Evolutionary conservation across 805 yeast species (phyloP).

Genomic region (Yarrowia deformans): DNA sequence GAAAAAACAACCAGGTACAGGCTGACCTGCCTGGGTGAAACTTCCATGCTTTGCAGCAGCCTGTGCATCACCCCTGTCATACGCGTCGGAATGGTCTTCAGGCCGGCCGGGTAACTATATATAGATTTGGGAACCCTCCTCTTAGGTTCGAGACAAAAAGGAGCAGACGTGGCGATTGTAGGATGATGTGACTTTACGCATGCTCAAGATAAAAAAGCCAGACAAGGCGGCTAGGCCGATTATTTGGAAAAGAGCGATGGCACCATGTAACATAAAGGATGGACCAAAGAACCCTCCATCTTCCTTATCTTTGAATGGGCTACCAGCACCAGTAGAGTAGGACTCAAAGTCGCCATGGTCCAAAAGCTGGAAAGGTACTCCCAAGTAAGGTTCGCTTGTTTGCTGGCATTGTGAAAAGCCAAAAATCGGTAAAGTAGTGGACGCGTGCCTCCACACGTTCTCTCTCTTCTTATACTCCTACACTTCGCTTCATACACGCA

Average conservation of each 20-base stretch:
- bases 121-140: not conserved
- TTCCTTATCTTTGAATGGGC: not conserved
- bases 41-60: conserved; percentile 19
- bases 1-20: not conserved
- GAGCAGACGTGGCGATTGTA: conserved; percentile 28
- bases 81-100: conserved; percentile 7
- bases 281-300: too few relatives aligned
- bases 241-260: too few relatives aligned
- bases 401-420: conserved; percentile 34
- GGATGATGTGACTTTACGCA: conserved; percentile 5
- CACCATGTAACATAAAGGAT: too few relatives aligned
- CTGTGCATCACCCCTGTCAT: conserved; percentile 29
- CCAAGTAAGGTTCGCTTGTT: conserved; percentile 20
- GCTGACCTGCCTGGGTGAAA: conserved; percentile 3
- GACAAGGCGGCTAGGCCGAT: not conserved
- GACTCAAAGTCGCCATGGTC: conserved; percentile 2
- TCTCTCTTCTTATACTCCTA: conserved; percentile 19
- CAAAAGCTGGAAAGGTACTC: not conserved
- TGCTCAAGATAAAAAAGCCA: too few relatives aligned
- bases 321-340: too few relatives aligned
- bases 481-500: conserved; percentile 5
- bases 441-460: conserved; percentile 28
- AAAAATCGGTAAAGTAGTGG: conserved; percentile 23
- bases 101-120: conserved; percentile 36
- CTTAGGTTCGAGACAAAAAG: conserved; percentile 24